A percentile compares a stretch with the other conserved stretches of the same genome.
Conservation (phyloP, 352 stramenopile species). For the Blastocystis sp. region DNA sequence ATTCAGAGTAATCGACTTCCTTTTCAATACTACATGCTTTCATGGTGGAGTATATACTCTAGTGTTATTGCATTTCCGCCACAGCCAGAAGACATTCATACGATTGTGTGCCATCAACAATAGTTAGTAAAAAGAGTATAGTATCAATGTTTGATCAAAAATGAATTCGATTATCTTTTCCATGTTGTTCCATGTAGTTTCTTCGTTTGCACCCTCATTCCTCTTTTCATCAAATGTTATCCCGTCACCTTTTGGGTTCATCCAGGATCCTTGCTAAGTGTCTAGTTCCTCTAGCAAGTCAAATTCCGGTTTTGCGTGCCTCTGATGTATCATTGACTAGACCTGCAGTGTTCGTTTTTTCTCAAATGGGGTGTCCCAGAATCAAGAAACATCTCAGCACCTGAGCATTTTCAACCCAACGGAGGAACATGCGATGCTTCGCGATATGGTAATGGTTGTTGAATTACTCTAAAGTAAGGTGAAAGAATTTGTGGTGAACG, state of each 20-base stretch:
- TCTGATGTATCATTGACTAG: background rate
- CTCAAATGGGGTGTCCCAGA: background rate
- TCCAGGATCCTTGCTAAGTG: background rate
- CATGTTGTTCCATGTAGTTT: no score
- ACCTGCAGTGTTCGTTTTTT: background rate
- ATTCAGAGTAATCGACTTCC: no score
- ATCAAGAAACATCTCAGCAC: background rate
- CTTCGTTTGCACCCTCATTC: no score
- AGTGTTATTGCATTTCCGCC: no score
- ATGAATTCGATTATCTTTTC: no score
- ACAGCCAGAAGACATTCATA: no score
- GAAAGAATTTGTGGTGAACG: slow-evolving; percentile 80
- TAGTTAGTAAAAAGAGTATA: no score
- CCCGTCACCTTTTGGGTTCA: background rate
- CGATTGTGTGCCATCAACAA: no score
- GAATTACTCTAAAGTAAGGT: background rate
- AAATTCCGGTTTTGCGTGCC: background rate
- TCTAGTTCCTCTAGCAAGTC: background rate
- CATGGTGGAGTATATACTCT: no score
- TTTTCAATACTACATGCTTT: no score
- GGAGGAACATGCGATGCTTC: slow-evolving; percentile 78
- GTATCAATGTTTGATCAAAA: no score
- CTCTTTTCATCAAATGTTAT: background rate
- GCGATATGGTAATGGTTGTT: slow-evolving; percentile 78
- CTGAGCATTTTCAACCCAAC: slow-evolving; percentile 74